Conservation (phyloP, 768 basidiomycete species). For the Scleroderma bovista region DNA sequence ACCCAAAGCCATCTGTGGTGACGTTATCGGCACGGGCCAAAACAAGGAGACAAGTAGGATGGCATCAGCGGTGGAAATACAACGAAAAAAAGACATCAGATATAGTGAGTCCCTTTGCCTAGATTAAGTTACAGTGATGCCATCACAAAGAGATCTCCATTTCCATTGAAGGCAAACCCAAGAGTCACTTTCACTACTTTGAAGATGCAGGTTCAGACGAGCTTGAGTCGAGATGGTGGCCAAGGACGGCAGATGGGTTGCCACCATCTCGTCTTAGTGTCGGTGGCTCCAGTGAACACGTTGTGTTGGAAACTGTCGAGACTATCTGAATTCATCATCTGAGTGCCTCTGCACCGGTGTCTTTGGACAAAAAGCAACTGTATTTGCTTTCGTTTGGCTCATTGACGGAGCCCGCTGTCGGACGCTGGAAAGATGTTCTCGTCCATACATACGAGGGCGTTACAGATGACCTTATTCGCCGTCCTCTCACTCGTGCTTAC, state of each 20-base stretch:
- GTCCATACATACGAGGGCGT: slow-evolving; percentile 8
- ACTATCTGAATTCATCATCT: slow-evolving; percentile 12
- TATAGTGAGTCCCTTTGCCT: too few species aligned
- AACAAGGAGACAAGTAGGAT: too few species aligned
- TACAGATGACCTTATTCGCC: slow-evolving; percentile 19
- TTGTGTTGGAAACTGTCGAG: too few species aligned
- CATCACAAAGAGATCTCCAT: too few species aligned
- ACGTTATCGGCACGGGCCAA: too few species aligned
- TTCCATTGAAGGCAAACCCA: too few species aligned
- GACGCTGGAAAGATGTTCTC: slow-evolving; percentile 22
- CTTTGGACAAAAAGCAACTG: slow-evolving; percentile 10
- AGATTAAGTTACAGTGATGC: too few species aligned
- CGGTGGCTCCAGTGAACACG: slow-evolving; percentile 30
- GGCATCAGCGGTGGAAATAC: too few species aligned
- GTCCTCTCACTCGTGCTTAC: slow-evolving; percentile 25
- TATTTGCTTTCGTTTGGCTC: slow-evolving; percentile 25
- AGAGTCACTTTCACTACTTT: too few species aligned
- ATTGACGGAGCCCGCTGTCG: slow-evolving; percentile 21
- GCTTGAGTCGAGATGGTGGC: slow-evolving; percentile 28
- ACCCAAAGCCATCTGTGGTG: too few species aligned
- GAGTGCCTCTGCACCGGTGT: background rate
- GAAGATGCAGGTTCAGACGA: too few species aligned
- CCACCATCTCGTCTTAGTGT: slow-evolving; percentile 31
- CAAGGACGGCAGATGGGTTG: slow-evolving; percentile 23
- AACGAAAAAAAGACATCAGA: too few species aligned